phyloP scores from a whole-genome alignment of 768 basidiomycete species.

The Termitomyces sp. region DNA sequence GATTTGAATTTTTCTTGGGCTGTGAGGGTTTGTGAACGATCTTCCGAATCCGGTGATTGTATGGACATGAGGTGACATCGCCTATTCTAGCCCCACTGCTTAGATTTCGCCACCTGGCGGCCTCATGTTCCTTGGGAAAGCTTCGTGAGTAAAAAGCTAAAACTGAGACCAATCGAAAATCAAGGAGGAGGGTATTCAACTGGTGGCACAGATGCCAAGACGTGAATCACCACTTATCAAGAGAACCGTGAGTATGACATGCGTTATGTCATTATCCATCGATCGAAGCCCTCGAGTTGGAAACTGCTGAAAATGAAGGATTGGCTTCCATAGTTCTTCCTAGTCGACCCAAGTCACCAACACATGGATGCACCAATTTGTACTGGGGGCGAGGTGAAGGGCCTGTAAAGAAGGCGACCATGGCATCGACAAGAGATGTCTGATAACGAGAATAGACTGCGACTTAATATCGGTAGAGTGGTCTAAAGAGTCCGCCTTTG shows the following conservation, averaged over 20 bases:
- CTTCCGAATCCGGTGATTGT: neutral
- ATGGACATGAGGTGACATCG: neutral
- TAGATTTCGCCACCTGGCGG: neutral
- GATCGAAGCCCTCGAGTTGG: conserved; percentile 3
- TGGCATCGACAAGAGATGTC: conserved; percentile 3
- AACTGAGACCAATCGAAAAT: neutral
- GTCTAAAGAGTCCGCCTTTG: neutral
- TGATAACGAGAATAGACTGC: conserved; percentile 2
- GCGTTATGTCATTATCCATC: conserved; percentile 2
- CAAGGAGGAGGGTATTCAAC: neutral
- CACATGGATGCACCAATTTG: neutral
- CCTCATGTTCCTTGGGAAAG: neutral
- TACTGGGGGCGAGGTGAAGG: neutral
- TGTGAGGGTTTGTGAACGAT: neutral
- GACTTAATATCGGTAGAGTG: neutral
- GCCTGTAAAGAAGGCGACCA: neutral
- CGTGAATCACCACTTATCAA: neutral
- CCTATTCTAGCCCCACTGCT: neutral
- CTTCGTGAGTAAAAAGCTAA: neutral
- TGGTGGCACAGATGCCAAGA: neutral
- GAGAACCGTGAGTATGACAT: neutral
- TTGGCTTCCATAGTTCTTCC: neutral
- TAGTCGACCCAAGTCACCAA: neutral
- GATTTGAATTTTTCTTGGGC: neutral
- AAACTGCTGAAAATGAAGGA: neutral